Evolutionary conservation across 2,329 filamentous ascomycete genomes (phyloP), one percentile per base, ranked within the genome.

Genomic region (Erysiphe neolycopersici): DNA sequence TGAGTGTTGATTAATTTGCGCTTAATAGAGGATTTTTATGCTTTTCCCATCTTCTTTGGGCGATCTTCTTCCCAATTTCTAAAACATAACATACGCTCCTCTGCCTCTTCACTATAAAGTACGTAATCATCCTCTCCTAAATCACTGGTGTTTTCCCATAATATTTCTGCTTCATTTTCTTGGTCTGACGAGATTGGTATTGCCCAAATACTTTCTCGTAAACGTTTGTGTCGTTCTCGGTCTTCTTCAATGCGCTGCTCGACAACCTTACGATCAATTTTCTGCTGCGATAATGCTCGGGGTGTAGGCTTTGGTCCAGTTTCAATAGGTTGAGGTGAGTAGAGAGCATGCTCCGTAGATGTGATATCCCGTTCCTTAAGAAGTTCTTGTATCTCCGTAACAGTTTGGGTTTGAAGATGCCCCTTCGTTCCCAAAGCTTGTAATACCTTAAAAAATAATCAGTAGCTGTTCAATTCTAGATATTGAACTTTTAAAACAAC

Each of bases 231-330:
- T 38, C 89, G 67, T 59, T 98, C 89, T 3, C 89, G 68, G 59
- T 98, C 89, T 61, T 98, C 91, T 53, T 98, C 91, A 49, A 98
- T 93, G 36, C 89, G 69, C 63, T 95, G 85, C 61, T 95, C 85
- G 43, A 94, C 80, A 61, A 93, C 81, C 45, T 79, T 71, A 61
- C 87, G 89, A 54, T 94, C 82, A 43, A 89, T 58, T 43, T 67
- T 63, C 38, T 45, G 48, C 1, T 64, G 59, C 13, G 18, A n/a
- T 14, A 17, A 44, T 45, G 12, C 43, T 10, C 43, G 26, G 11
- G 31, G 43, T 29, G 17, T 11, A 32, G 41, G 19, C 6, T 47
- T 50, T 35, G 51, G 43, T 51, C 58, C 8, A 19, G 42, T 11
- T n/a, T 38, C 19, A 6, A 38, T 22, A 12, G 29, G 17, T 33